Percentiles rank a stretch among this genome's conserved stretches.
Conservation (phyloP, 2,329 filamentous ascomycete species). For the Trichophaea hybrida region DNA sequence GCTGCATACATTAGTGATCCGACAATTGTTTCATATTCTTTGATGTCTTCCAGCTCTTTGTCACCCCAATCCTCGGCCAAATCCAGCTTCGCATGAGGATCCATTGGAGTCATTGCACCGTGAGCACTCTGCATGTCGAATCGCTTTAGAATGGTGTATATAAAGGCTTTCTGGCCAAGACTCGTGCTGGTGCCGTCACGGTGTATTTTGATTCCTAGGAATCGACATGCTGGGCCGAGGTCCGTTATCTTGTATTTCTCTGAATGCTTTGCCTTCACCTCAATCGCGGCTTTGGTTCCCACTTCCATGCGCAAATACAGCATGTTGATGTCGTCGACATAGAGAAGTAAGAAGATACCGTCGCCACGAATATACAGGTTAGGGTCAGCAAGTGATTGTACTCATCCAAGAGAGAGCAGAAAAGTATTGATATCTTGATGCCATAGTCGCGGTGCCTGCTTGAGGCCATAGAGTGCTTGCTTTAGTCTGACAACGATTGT, state of each 20-base stretch:
- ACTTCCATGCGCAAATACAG: background rate
- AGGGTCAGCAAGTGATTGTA: background rate
- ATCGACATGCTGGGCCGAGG: constrained; percentile 23
- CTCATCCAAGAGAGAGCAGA: background rate
- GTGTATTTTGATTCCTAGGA: constrained; percentile 26
- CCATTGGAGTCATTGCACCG: background rate
- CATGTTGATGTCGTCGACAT: background rate
- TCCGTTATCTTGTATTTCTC: constrained; percentile 27
- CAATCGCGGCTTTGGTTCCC: background rate
- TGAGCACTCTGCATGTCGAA: background rate
- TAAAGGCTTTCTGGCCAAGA: background rate
- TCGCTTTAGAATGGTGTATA: background rate
- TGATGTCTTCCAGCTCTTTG: background rate
- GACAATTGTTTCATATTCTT: background rate
- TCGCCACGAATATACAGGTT: background rate
- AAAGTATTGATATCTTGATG: constrained; percentile 2
- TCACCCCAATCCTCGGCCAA: background rate
- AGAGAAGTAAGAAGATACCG: background rate
- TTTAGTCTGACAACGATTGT: background rate
- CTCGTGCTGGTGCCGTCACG: background rate
- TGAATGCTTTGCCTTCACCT: background rate
- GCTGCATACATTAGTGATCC: background rate
- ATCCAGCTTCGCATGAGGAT: background rate
- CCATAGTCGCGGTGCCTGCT: constrained; percentile 1
- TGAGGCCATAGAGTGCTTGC: background rate